Conservation (phyloP, 2,329 filamentous ascomycete genomes). For the Venturia asperata region DNA sequence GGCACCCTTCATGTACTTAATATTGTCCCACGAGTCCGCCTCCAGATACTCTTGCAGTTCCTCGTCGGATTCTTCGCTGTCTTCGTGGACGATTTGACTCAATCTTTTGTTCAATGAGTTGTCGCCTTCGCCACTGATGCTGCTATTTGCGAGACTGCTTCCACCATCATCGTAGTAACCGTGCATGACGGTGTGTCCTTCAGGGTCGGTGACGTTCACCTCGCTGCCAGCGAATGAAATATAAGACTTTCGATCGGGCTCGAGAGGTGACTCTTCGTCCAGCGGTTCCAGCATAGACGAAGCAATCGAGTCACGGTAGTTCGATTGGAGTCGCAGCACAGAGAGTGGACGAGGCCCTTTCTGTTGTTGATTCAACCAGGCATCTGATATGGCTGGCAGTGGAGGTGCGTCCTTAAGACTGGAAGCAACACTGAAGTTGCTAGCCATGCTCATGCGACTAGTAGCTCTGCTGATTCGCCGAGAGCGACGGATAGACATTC, state of each 20-base stretch:
- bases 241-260: constrained; percentile 90
- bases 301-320: constrained; percentile 79
- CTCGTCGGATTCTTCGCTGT: constrained; percentile 86
- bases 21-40: constrained; percentile 89
- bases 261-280: constrained; percentile 80
- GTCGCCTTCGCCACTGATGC: constrained; percentile 49
- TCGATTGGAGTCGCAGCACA: constrained; percentile 51
- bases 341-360: constrained; percentile 46
- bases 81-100: constrained; percentile 76
- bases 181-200: constrained; percentile 59
- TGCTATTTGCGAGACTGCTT: constrained; percentile 64
- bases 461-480: constrained; percentile 87
- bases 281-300: constrained; percentile 84
- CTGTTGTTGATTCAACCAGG: constrained; percentile 58
- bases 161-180: constrained; percentile 82
- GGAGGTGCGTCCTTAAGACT: constrained; percentile 89
- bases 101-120: constrained; percentile 77
- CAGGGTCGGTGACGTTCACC: constrained; percentile 69
- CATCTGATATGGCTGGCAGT: constrained; percentile 90
- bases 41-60: constrained; percentile 85
- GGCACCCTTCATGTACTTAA: constrained; percentile 99
- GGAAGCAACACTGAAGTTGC: constrained; percentile 86
- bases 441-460: constrained; percentile 86
- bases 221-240: constrained; percentile 73
- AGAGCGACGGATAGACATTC: constrained; percentile 84